These are phyloP conservation scores for Globisporangium canariense DNA, from an alignment of 352 stramenopile species.

Conservation along the genomic window DNA sequence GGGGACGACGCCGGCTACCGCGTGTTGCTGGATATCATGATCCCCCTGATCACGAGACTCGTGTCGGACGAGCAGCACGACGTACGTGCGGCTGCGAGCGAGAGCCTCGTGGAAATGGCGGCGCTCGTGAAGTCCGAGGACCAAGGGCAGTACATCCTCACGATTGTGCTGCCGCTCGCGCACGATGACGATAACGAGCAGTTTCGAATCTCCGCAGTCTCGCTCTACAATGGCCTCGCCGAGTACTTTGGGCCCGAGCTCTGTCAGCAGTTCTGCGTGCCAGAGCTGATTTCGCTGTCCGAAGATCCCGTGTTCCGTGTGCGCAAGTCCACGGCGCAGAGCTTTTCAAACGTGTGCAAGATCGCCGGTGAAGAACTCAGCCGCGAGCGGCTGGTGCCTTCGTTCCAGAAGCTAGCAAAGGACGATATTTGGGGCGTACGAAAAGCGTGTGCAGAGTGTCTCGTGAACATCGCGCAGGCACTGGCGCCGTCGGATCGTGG, in stretches of 20 bases:
- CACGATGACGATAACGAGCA: constrained; percentile 92
- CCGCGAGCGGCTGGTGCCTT: constrained; percentile 84
- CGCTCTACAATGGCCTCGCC: constrained; percentile 91
- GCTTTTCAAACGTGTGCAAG: constrained; percentile 87
- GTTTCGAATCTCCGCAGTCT: constrained; percentile 90
- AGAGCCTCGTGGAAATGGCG: constrained; percentile 86
- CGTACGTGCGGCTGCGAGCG: constrained; percentile 82
- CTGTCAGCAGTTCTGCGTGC: constrained; percentile 92
- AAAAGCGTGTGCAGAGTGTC: constrained; percentile 90
- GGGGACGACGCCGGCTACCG: constrained; percentile 58
- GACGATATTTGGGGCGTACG: constrained; percentile 95
- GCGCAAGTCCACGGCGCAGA: constrained; percentile 89
- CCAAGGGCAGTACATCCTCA: constrained; percentile 89
- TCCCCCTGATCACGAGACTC: constrained; percentile 70
- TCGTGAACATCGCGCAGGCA: constrained; percentile 86
- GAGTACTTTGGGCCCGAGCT: constrained; percentile 85
- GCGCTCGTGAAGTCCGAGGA: constrained; percentile 84
- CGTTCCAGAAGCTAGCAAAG: constrained; percentile 87
- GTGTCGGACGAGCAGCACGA: constrained; percentile 87
- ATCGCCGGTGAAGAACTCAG: constrained; percentile 74
- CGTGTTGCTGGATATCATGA: constrained; percentile 73
- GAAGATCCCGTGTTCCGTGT: constrained; percentile 93
- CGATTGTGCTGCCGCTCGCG: constrained; percentile 90
- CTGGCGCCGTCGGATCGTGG: constrained; percentile 72
- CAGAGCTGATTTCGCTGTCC: constrained; percentile 89